Evolutionary conservation across 257 asterid species (phyloP), one percentile per base, ranked within the genome.

Genomic region (Scutellaria galericulata): DNA sequence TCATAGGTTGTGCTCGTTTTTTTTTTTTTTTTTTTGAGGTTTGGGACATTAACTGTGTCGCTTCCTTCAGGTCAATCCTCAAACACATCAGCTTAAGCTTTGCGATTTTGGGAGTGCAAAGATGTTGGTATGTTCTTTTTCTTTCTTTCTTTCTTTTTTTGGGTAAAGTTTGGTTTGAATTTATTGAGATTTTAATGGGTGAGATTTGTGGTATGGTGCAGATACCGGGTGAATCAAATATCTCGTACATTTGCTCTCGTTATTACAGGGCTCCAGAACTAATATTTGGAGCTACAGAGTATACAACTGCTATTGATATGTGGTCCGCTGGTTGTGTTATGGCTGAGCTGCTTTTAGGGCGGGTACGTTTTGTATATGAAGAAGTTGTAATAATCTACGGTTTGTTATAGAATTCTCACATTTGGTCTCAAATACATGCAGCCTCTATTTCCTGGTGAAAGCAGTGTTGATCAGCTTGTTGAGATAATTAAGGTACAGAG

Each of bases 381-480:
- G 37, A 31, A 31, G 5, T 31, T 31, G 5, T 2, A 31, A 31
- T 31, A 4, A 31, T 31, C 4, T 31, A 31, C 37, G 2, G 37
- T 2, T 31, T 3, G 37, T 31, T 31, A 31, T 31, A 2, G 66
- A 55, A 14, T 44, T 77, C 76, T 77, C 18, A 72, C 37, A 64
- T 66, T 66, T 37, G 14, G 57, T 68, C 27, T 68, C 27, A 48
- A 66, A 64, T 61, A n/a, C 55, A 8, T 65, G 81, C 89, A 93
- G 98, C 97, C 97, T 85, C 83, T 93, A 57, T 93, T 93, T 81
- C 96, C 98, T 0, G 98, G 98, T 15, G 98, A 93, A 82, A 93
- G 95, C 83, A 88, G 97, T 41, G 90, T 93, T 20, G 97, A 90
- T 77, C 98, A 93, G 78, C 88, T 93, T 18, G 98, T 93, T 10